Evolutionary conservation across 805 yeast genomes (phyloP), one percentile per base, ranked within the genome.

Genomic region (Tetrapisispora arboricola): DNA sequence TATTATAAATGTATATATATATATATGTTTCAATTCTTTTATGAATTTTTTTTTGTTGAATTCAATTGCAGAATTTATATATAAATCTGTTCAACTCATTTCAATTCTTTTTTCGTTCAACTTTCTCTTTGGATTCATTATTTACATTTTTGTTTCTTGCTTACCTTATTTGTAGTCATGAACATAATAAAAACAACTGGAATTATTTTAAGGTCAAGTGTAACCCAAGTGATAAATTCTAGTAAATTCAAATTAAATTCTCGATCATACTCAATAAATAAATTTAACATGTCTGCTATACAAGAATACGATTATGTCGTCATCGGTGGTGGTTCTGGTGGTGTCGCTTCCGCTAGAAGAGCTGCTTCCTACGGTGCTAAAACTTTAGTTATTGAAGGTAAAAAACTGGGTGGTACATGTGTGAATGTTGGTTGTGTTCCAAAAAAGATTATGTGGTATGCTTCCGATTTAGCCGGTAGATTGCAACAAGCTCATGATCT

Each of bases 361-460:
- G 97, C 98, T 11, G 96, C 97, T 28, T 73, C 77, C 25, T 77
- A 88, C 53, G 98, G 98, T 20, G 95, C 94, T 20, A 85, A 86
- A 51, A 80, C 92, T 1, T 68, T 88, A 40, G 57, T 92, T 17
- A 71, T 92, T 40, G 98, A 92, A 64, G 76, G 84, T 31, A 75
- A 77, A 40, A 80, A 71, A 48, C 73, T 92, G 65, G 98, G 98
- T 44, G 99, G 99, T 22, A 92, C 98, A 32, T 92, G 99, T 73
- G 99, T 92, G 47, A 92, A 92, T 61, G 97, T 90, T 33, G 99
- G 99, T 17, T 92, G 99, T 72, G 98, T 92, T 37, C 99, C 99
- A 36, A 92, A 92, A 71, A 92, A 92, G 62, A 86, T 92, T 35
- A 88, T 92, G 96, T 92, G 98, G 98, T 81, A 88, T 53, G 96